A percentile compares a stretch with the other conserved stretches of the same genome.
phyloP scores from a whole-genome alignment of 805 yeast species.

The Metschnikowia koreensis region DNA sequence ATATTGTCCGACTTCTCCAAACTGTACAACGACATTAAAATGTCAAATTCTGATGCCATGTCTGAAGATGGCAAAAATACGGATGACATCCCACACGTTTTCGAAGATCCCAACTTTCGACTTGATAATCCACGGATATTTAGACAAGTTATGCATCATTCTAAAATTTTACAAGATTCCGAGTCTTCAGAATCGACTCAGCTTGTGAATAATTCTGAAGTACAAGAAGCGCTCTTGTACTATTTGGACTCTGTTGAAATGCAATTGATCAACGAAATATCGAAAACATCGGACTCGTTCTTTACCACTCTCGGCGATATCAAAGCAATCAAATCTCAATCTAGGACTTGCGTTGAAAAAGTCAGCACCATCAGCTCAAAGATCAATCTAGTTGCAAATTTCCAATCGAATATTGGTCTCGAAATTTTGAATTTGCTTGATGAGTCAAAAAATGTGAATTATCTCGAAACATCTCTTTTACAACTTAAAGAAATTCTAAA shows the following conservation, averaged over 20 bases:
- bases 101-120: slow-evolving; percentile 64
- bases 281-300: slow-evolving; percentile 79
- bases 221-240: slow-evolving; percentile 77
- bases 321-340: slow-evolving; percentile 55
- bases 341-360: slow-evolving; percentile 49
- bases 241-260: slow-evolving; percentile 85
- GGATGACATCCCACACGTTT: slow-evolving; percentile 62
- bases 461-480: slow-evolving; percentile 57
- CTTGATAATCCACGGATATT: slow-evolving; percentile 88
- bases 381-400: slow-evolving; percentile 45
- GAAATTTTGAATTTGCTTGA: slow-evolving; percentile 48
- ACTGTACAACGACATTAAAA: slow-evolving; percentile 18
- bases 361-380: slow-evolving; percentile 47
- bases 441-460: slow-evolving; percentile 57
- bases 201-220: slow-evolving; percentile 49
- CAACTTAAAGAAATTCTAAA: slow-evolving; percentile 46
- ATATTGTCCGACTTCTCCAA: slow-evolving; percentile 29
- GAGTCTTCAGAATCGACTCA: slow-evolving; percentile 20
- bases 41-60: slow-evolving; percentile 8
- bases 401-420: slow-evolving; percentile 51
- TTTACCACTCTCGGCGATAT: slow-evolving; percentile 82
- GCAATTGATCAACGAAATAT: slow-evolving; percentile 75
- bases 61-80: slow-evolving; percentile 1
- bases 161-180: slow-evolving; percentile 40
- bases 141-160: slow-evolving; percentile 64